Evolutionary conservation across 495 filamentous ascomycete genomes (phyloP).

Genomic region (Platismatia glauca): DNA sequence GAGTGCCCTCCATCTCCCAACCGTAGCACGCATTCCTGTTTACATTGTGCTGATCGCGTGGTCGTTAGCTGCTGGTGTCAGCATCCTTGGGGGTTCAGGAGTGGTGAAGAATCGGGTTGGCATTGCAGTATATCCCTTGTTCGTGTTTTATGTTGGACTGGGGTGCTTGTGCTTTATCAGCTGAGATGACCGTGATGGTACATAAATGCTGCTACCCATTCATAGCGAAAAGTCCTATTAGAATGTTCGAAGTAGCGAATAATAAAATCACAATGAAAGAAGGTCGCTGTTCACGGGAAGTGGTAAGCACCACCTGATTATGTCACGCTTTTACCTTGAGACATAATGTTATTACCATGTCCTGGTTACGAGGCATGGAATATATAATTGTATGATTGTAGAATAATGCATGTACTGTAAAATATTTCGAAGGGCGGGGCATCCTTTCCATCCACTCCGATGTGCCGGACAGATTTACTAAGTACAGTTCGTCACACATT

Average conservation of each 20-base stretch:
- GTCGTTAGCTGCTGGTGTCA: constrained; percentile 91
- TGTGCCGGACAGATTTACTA: too few species aligned
- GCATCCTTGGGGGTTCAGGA: constrained; percentile 89
- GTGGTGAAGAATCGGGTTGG: constrained; percentile 91
- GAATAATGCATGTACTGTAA: too few species aligned
- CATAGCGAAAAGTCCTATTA: background rate
- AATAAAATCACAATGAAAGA: background rate
- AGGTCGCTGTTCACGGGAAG: background rate
- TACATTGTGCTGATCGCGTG: constrained; percentile 81
- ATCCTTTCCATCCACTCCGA: background rate
- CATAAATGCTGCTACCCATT: background rate
- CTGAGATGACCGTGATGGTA: constrained; percentile 32
- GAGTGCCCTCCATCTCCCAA: constrained; percentile 68
- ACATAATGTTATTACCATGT: background rate
- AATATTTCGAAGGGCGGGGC: background rate
- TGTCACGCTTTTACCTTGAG: background rate
- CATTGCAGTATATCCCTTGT: constrained; percentile 87
- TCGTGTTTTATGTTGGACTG: constrained; percentile 90
- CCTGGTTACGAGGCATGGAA: too few species aligned
- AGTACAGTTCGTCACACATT: background rate
- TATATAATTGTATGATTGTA: too few species aligned
- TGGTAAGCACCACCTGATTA: background rate
- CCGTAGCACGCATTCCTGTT: constrained; percentile 75
- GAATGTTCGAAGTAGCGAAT: background rate
- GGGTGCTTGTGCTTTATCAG: constrained; percentile 96